phyloP scores from a whole-genome alignment of 139 green algal species.

The Axilococcus clingmanii region DNA sequence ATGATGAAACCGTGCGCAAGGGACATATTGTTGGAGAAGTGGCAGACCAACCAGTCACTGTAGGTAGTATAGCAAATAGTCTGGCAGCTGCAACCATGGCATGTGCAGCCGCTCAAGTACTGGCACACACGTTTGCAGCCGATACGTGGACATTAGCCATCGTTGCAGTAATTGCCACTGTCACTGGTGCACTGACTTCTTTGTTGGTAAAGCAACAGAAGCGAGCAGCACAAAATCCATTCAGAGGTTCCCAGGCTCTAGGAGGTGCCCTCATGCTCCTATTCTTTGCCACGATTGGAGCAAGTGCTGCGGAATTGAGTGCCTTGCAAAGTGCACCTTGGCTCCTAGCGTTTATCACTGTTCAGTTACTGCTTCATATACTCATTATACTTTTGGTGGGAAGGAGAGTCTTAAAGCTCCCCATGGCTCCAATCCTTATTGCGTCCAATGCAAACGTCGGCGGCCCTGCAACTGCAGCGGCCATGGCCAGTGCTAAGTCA shows the following conservation, averaged over 20 bases:
- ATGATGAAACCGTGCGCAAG: background rate
- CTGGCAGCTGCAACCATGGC: background rate
- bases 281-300: slow-evolving; percentile 77
- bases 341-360: slow-evolving; percentile 37
- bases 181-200: background rate
- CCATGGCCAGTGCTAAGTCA: slow-evolving; percentile 46
- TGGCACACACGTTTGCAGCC: background rate
- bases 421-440: slow-evolving; percentile 38
- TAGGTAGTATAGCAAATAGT: background rate
- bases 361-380: slow-evolving; percentile 36
- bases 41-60: background rate
- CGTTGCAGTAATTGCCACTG: background rate
- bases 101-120: background rate
- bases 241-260: slow-evolving; percentile 30
- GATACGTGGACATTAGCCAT: background rate
- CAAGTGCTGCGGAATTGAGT: slow-evolving; percentile 34
- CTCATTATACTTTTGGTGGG: slow-evolving; percentile 20
- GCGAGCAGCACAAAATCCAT: slow-evolving; percentile 5
- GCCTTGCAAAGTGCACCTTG: slow-evolving; percentile 22
- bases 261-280: slow-evolving; percentile 51
- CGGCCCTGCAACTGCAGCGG: slow-evolving; percentile 63
- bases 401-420: slow-evolving; percentile 26
- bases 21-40: too few relatives aligned
- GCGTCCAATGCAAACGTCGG: slow-evolving; percentile 68
- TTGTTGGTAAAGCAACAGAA: too few relatives aligned